phyloP scores from a whole-genome alignment of 2,329 filamentous ascomycete genomes.

The Amesomyces nigricolor region DNA sequence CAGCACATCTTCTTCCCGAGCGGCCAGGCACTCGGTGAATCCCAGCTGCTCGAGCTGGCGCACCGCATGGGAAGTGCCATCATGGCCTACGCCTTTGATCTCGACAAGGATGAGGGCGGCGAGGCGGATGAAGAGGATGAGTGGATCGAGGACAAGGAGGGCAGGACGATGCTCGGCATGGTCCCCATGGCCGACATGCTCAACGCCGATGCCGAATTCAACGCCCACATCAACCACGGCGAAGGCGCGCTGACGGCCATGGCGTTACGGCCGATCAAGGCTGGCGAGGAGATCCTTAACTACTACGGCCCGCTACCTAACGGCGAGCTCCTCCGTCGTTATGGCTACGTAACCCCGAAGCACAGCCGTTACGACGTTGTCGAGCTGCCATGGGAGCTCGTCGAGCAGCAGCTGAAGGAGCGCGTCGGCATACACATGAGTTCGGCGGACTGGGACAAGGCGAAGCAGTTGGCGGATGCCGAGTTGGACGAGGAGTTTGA shows the following conservation, averaged over 20 bases:
- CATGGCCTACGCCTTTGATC: constrained; percentile 90
- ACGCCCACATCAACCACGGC: constrained; percentile 58
- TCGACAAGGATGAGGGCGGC: constrained; percentile 54
- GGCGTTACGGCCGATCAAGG: constrained; percentile 59
- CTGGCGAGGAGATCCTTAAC: constrained; percentile 75
- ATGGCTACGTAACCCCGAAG: constrained; percentile 78
- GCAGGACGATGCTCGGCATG: constrained; percentile 67
- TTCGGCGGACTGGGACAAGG: constrained; percentile 36
- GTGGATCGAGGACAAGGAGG: constrained; percentile 59
- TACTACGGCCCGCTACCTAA: constrained; percentile 83
- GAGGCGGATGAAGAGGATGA: constrained; percentile 55
- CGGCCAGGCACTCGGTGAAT: constrained; percentile 35
- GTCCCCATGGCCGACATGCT: constrained; percentile 86
- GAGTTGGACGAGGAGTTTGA: constrained; percentile 62
- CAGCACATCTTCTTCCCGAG: constrained; percentile 41
- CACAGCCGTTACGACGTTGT: constrained; percentile 78
- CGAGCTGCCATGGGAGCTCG: constrained; percentile 60
- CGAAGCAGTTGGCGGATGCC: constrained; percentile 29
- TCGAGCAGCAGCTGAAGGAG: constrained; percentile 22
- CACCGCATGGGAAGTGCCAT: constrained; percentile 83
- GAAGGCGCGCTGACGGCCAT: constrained; percentile 62
- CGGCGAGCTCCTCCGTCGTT: constrained; percentile 74
- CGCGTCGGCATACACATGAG: constrained; percentile 13
- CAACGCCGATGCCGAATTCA: constrained; percentile 84
- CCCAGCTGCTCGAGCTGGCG: constrained; percentile 47